Evolutionary conservation across 495 filamentous ascomycete species (phyloP).

Genomic region (Aspergillus baeticus): DNA sequence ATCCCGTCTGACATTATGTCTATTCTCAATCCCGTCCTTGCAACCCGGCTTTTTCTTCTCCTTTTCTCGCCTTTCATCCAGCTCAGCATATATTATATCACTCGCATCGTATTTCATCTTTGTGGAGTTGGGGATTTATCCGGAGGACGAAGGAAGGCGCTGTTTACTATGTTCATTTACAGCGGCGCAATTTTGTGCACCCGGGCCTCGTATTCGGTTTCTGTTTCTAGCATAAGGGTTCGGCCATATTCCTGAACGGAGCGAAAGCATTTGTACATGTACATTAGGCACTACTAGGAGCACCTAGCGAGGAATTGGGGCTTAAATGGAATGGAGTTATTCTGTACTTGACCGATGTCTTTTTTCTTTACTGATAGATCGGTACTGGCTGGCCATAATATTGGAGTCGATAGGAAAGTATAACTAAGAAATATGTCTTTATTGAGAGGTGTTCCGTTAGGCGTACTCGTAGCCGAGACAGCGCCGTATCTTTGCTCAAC

Average conservation of each 20-base stretch:
- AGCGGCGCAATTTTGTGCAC: slow-evolving; percentile 2
- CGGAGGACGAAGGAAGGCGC: not conserved
- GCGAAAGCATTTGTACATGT: slow-evolving; percentile 6
- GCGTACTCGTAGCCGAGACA: too few species aligned
- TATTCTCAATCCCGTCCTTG: not conserved
- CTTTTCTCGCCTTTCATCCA: not conserved
- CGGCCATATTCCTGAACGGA: not conserved
- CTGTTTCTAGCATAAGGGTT: not conserved
- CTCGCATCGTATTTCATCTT: not conserved
- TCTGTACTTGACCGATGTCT: not conserved
- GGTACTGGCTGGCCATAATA: too few species aligned
- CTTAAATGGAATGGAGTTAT: not conserved
- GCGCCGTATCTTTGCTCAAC: too few species aligned
- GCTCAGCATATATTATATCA: slow-evolving; percentile 8
- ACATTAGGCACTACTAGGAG: too few species aligned
- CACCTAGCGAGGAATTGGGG: not conserved
- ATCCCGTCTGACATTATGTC: not conserved
- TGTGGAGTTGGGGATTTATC: not conserved
- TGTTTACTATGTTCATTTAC: slow-evolving; percentile 1
- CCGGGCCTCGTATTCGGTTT: not conserved
- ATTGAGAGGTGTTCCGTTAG: too few species aligned
- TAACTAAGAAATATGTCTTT: too few species aligned
- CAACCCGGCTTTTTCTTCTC: not conserved
- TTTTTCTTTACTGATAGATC: not conserved
- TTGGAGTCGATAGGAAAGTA: too few species aligned